Conservation (phyloP, 73 alveolate genomes). For the Paraurostyla sp. region DNA sequence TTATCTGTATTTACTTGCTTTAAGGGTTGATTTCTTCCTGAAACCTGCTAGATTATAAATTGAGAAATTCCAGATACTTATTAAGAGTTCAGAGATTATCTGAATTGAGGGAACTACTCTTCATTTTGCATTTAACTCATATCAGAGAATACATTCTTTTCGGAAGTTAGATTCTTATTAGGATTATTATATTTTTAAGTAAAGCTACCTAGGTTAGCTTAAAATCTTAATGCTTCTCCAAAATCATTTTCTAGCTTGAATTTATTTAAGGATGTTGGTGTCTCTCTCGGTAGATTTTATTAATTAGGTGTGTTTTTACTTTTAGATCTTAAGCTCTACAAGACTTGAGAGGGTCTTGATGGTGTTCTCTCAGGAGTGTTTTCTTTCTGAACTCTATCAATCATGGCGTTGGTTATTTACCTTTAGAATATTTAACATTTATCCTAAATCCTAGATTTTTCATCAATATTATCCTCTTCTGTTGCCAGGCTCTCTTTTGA, state of each 20-base stretch:
- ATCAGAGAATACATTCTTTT: no score
- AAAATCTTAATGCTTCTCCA: background rate
- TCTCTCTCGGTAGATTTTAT: background rate
- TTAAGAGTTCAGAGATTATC: no score
- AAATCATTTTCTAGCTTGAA: background rate
- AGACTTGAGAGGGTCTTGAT: no score
- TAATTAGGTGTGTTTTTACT: background rate
- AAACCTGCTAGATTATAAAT: no score
- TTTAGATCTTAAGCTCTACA: no score
- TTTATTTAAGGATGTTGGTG: background rate
- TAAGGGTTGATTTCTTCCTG: no score
- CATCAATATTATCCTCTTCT: constrained; percentile 32
- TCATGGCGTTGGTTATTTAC: background rate
- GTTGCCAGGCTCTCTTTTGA: background rate
- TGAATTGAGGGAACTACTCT: no score
- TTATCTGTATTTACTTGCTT: no score
- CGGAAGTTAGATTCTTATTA: no score
- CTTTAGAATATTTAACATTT: constrained; percentile 30
- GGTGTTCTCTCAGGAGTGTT: constrained; percentile 9
- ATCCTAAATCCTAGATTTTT: constrained; percentile 1
- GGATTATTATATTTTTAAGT: no score
- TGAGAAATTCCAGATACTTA: no score
- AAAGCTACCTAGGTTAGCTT: background rate
- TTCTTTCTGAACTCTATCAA: background rate
- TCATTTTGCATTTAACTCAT: no score